Evolutionary conservation across 2,329 filamentous ascomycete genomes (phyloP), one percentile per base, ranked within the genome.

Genomic region (Aureobasidium sp.): DNA sequence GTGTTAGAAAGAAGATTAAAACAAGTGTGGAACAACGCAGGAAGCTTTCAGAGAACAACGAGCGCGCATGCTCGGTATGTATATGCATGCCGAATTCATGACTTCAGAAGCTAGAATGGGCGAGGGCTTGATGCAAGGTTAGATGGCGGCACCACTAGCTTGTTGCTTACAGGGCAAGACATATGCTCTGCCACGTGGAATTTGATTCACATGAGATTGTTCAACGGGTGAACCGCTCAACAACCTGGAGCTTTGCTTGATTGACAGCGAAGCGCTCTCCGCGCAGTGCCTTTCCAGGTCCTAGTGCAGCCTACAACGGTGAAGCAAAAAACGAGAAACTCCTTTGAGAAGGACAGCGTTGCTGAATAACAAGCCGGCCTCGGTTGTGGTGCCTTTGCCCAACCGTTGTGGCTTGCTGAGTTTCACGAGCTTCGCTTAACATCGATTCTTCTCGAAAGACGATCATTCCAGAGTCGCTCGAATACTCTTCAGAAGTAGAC

Each of bases 361-460:
- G 32, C 32, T 37, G 44, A 22, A 19, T 14, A 21, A 19, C 6
- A 16, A 16, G 2, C 14, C 16, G 3, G 14, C 12, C 44, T 48
- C 44, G 44, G 32, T 14, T 37, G 6, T 25, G 11, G 22, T 48
- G 16, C 8, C 21, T 19, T 25, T 11, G 21, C 5, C 11, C 21
- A 48, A 48, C 44, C 30, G 44, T 16, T 11, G 44, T 35, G 30
- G 44, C 32, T 48, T 48, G 30, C 29, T 48, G 44, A 48, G n/a
- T 48, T n/a, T 19, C 21, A 27, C 7, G 22, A 37, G n/a, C 21
- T 37, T 48, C 21, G 30, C 44, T 37, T 48, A 17, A 14, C 14
- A 35, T n/a, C n/a, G 22, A 24, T 32, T 8, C n/a, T 25, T n/a
- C 16, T 16, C n/a, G n/a, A n/a, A n/a, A n/a, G n/a, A n/a, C n/a